Conservation (phyloP, 2,329 filamentous ascomycete species). For the Colletotrichum eleusines region DNA sequence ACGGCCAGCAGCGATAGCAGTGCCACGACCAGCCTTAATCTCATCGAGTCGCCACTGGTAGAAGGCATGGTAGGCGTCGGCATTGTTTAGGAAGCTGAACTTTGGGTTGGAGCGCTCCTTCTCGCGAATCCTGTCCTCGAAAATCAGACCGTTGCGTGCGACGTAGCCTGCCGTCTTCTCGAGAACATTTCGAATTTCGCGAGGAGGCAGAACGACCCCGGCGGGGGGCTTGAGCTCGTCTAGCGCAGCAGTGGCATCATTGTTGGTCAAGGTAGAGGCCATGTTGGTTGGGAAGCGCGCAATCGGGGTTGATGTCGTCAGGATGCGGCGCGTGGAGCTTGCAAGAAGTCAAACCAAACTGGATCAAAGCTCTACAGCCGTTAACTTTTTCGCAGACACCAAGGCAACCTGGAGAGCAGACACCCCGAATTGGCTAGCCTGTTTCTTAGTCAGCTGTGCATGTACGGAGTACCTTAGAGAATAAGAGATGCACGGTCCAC, state of each 20-base stretch:
- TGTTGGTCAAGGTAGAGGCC: conserved; percentile 60
- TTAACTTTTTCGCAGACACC: conserved; percentile 29
- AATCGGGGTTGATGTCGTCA: conserved; percentile 41
- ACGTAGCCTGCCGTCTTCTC: conserved; percentile 97
- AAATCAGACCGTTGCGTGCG: conserved; percentile 73
- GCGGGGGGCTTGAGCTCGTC: conserved; percentile 82
- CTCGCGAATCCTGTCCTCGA: conserved; percentile 87
- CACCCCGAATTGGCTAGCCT: background rate
- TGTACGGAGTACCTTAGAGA: background rate
- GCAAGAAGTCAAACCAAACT: conserved; percentile 28
- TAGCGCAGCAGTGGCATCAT: conserved; percentile 64
- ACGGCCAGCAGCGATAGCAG: conserved; percentile 80
- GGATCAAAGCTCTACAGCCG: conserved; percentile 4
- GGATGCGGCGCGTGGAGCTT: conserved; percentile 40
- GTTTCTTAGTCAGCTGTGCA: conserved; percentile 21
- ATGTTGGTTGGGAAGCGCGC: conserved; percentile 46
- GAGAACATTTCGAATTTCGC: conserved; percentile 84
- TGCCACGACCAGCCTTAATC: conserved; percentile 86
- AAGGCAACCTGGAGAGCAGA: conserved; percentile 10
- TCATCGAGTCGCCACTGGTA: conserved; percentile 93
- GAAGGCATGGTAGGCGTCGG: conserved; percentile 88
- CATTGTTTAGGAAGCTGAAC: conserved; percentile 85
- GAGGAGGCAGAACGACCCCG: conserved; percentile 89
- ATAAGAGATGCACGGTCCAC: background rate
- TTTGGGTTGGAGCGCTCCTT: conserved; percentile 89